Evolutionary conservation across 1,284 basidiomycete genomes (phyloP).

Genomic region (Moesziomyces globuligerus): DNA sequence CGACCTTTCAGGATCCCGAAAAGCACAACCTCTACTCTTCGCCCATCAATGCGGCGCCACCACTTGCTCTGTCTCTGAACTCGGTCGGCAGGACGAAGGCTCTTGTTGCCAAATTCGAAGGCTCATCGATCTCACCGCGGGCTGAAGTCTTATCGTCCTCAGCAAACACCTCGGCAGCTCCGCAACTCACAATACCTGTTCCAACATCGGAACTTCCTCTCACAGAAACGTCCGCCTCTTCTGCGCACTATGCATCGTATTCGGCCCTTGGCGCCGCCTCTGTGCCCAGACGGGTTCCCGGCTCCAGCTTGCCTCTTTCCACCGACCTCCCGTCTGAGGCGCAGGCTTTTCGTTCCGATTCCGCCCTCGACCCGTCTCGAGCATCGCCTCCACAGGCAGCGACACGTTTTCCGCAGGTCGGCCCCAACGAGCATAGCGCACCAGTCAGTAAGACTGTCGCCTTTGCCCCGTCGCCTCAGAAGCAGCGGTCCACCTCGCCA

Average conservation of each 20-base stretch:
- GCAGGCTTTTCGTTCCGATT: background rate
- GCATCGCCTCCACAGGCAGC: background rate
- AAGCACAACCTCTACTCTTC: constrained; percentile 10
- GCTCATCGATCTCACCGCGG: background rate
- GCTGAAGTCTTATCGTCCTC: constrained; percentile 2
- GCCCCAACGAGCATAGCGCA: constrained; percentile 11
- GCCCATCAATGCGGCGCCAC: constrained; percentile 4
- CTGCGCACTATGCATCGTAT: background rate
- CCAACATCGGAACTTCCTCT: constrained; percentile 1
- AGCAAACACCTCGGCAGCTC: background rate
- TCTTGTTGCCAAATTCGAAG: constrained; percentile 49
- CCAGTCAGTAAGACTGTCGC: constrained; percentile 47
- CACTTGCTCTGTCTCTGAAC: constrained; percentile 4
- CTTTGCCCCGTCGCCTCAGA: constrained; percentile 62
- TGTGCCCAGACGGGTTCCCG: constrained; percentile 28
- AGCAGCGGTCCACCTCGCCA: constrained; percentile 34
- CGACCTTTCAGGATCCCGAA: constrained; percentile 15
- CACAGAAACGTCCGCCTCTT: background rate
- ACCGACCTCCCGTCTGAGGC: background rate
- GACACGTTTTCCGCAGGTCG: constrained; percentile 12
- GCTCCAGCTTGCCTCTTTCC: constrained; percentile 20
- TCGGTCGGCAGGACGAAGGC: constrained; percentile 35
- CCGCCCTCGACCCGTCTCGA: background rate
- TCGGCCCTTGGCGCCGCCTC: constrained; percentile 1
- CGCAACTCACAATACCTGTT: constrained; percentile 12